Conservation (phyloP, 257 asterid genomes). For the Rhazya stricta region DNA sequence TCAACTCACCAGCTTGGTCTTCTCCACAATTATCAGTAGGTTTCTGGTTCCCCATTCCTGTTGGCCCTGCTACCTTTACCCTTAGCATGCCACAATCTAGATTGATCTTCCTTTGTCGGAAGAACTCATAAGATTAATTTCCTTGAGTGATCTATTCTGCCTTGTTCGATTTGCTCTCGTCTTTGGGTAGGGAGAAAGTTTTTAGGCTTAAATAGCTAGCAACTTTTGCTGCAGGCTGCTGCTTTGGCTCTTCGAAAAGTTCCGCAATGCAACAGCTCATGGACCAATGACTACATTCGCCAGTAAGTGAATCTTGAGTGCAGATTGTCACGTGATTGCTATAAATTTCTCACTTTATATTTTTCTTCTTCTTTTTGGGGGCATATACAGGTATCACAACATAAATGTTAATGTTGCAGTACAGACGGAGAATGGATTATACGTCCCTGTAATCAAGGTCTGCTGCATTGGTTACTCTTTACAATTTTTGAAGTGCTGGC, state of each 20-base stretch:
- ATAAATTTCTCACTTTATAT: neutral
- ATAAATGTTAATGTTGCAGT: conserved; percentile 94
- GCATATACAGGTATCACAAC: conserved; percentile 56
- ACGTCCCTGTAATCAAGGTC: conserved; percentile 83
- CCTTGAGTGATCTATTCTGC: neutral
- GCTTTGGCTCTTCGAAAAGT: conserved; percentile 97
- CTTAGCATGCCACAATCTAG: neutral
- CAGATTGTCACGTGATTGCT: neutral
- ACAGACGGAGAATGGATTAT: conserved; percentile 90
- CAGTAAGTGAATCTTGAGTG: conserved; percentile 57
- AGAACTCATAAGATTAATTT: neutral
- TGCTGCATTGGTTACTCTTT: conserved; percentile 13
- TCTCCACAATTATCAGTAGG: neutral
- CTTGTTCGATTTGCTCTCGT: neutral
- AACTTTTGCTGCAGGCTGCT: conserved; percentile 68
- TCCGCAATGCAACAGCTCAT: conserved; percentile 95
- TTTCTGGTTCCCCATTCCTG: neutral
- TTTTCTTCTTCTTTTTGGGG: conserved; percentile 20
- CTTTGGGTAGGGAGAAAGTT: neutral
- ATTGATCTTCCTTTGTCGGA: neutral
- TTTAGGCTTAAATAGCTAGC: neutral
- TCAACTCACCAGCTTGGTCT: neutral
- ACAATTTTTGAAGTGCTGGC: neutral
- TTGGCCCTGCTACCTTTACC: neutral
- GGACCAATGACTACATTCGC: conserved; percentile 94